Evolutionary conservation across 306 rosid species (phyloP).

Genomic region (Oemleria cerasiformis): DNA sequence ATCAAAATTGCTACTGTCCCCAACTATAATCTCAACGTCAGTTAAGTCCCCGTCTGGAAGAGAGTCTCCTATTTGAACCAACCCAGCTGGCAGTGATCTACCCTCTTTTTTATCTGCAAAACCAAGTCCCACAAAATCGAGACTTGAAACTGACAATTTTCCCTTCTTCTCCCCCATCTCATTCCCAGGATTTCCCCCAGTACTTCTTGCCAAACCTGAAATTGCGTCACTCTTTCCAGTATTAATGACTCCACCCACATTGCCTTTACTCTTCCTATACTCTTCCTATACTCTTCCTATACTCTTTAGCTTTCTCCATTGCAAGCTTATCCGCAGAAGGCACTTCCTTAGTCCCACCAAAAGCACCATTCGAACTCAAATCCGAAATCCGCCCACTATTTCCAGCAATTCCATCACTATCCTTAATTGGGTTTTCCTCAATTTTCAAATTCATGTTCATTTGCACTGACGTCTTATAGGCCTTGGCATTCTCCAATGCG

Average conservation of each 20-base stretch:
- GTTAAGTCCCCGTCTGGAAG: conserved; percentile 46
- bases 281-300: conserved; percentile 44
- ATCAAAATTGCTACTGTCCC: conserved; percentile 57
- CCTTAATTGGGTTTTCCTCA: conserved; percentile 28
- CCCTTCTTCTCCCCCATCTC: conserved; percentile 41
- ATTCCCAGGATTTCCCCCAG: conserved; percentile 22
- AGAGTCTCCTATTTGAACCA: conserved; percentile 68
- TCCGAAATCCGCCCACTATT: conserved; percentile 8
- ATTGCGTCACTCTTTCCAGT: conserved; percentile 4
- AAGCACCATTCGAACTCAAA: conserved; percentile 18
- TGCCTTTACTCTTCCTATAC: conserved; percentile 42
- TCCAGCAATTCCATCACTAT: conserved; percentile 23
- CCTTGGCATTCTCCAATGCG: conserved; percentile 61
- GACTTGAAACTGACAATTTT: conserved; percentile 58
- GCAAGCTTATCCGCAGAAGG: conserved; percentile 48
- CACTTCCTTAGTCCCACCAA: conserved; percentile 34
- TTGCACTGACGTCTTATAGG: conserved; percentile 40
- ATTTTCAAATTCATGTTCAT: conserved; percentile 22
- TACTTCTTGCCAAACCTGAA: conserved; percentile 32
- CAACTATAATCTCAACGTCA: conserved; percentile 83
- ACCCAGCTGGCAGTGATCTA: conserved; percentile 71
- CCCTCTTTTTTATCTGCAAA: conserved; percentile 74
- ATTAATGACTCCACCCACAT: conserved; percentile 12
- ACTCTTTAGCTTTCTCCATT: conserved; percentile 60
- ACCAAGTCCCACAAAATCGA: conserved; percentile 79